These are phyloP conservation scores for Leishmania amazonensis DNA, from an alignment of 208 protist species.

Conservation along the genomic window DNA sequence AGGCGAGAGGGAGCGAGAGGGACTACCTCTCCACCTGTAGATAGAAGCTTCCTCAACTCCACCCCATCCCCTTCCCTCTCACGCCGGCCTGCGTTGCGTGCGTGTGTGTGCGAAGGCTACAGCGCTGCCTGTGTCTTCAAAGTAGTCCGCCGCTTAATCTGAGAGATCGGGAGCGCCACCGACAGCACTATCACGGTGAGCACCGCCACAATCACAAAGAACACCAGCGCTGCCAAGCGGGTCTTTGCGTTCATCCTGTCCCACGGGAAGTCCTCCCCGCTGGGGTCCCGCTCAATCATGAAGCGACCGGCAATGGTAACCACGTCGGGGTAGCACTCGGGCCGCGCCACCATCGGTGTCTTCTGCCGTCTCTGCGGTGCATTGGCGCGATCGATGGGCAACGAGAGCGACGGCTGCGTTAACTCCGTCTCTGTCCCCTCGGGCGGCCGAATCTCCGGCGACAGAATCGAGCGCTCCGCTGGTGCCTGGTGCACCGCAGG, in stretches of 20 bases:
- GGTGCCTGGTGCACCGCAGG: not conserved
- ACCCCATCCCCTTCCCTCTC: not conserved
- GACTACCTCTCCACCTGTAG: not conserved
- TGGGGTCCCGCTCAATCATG: slow-evolving; percentile 48
- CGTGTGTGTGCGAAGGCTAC: not conserved
- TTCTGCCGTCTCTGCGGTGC: slow-evolving; percentile 14
- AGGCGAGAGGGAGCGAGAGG: not conserved
- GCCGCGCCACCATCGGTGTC: slow-evolving; percentile 28
- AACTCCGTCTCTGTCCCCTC: not conserved
- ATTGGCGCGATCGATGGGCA: not conserved
- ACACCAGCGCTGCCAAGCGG: slow-evolving; percentile 21
- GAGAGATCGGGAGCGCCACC: slow-evolving; percentile 5
- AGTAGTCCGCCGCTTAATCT: not conserved
- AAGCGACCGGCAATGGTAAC: slow-evolving; percentile 40
- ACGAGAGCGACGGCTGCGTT: not conserved
- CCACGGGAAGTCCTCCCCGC: slow-evolving; percentile 43
- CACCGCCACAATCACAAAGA: slow-evolving; percentile 24
- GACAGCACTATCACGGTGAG: slow-evolving; percentile 5
- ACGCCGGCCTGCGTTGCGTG: not conserved
- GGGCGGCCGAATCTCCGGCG: not conserved
- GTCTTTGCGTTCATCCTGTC: slow-evolving; percentile 7
- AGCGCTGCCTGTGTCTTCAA: not conserved
- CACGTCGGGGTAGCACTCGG: slow-evolving; percentile 26
- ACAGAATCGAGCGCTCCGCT: not conserved
- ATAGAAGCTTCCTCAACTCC: not conserved